These are phyloP conservation scores for Goffeauzyma gilvescens DNA, from an alignment of 768 basidiomycete genomes.

Conservation along the genomic window DNA sequence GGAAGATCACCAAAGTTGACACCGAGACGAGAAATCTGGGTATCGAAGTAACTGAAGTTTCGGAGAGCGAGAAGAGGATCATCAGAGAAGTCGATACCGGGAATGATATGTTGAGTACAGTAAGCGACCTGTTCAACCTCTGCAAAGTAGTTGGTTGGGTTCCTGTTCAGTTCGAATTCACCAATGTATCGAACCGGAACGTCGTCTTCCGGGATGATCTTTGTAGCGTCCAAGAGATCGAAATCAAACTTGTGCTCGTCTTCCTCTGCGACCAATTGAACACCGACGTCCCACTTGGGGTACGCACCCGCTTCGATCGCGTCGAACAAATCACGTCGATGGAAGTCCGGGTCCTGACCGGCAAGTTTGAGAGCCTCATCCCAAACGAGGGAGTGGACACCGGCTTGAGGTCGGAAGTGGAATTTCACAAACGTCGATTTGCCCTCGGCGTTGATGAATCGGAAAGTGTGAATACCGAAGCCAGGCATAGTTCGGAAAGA, in stretches of 20 bases:
- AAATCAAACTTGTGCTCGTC: conserved; percentile 68
- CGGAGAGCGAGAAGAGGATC: conserved; percentile 38
- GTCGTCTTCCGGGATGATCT: conserved; percentile 64
- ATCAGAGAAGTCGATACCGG: conserved; percentile 38
- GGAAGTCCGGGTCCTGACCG: conserved; percentile 71
- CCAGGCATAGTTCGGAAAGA: conserved; percentile 80
- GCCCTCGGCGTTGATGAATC: conserved; percentile 47
- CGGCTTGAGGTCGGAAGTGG: conserved; percentile 66
- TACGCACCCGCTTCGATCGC: conserved; percentile 54
- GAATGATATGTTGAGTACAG: conserved; percentile 44
- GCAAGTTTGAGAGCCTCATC: conserved; percentile 69
- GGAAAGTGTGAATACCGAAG: conserved; percentile 59
- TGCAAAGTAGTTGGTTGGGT: conserved; percentile 45
- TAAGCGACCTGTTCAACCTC: conserved; percentile 81
- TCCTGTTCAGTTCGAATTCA: conserved; percentile 41
- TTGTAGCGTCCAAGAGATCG: conserved; percentile 70
- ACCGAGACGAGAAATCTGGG: conserved; percentile 61
- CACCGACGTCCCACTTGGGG: conserved; percentile 61
- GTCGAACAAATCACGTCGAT: conserved; percentile 66
- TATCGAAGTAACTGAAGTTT: conserved; percentile 70
- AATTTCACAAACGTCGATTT: conserved; percentile 73
- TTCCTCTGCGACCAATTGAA: conserved; percentile 52
- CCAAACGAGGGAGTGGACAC: conserved; percentile 68
- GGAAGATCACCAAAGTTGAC: conserved; percentile 52
- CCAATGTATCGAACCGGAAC: conserved; percentile 63